A percentile compares a stretch with the other conserved stretches of the same genome.
These are phyloP conservation scores for Annulohypoxylon moriforme DNA, from an alignment of 495 filamentous ascomycete genomes.

Conservation along the genomic window DNA sequence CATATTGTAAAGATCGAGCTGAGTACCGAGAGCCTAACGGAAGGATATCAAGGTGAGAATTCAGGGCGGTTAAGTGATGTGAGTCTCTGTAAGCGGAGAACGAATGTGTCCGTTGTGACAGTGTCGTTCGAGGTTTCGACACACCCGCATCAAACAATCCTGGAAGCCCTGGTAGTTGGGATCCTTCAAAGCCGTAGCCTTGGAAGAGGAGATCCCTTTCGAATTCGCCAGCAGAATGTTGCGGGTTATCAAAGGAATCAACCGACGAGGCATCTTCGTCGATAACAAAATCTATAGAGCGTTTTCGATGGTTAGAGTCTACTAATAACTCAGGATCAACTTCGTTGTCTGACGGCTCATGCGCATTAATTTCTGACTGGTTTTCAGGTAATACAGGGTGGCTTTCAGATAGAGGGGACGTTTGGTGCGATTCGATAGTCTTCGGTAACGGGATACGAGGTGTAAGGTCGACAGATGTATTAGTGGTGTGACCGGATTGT, in stretches of 20 bases:
- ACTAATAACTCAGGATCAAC: constrained; percentile 27
- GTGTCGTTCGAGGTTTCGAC: constrained; percentile 4
- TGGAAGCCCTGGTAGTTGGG: constrained; percentile 55
- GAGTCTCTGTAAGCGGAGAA: neutral
- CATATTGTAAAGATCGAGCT: constrained; percentile 16
- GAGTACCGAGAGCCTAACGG: constrained; percentile 17
- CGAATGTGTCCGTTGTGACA: constrained; percentile 10
- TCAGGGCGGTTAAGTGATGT: constrained; percentile 3
- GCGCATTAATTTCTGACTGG: neutral
- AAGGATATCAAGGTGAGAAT: constrained; percentile 9
- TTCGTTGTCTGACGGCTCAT: constrained; percentile 5
- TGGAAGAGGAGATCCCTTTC: constrained; percentile 60
- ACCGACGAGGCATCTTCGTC: constrained; percentile 49
- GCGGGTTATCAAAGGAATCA: constrained; percentile 49
- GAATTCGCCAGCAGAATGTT: constrained; percentile 49
- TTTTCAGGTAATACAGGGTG: neutral
- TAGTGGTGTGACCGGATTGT: constrained; percentile 55
- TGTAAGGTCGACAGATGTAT: constrained; percentile 56
- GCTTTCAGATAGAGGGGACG: neutral
- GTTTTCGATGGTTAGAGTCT: constrained; percentile 9
- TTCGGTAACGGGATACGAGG: constrained; percentile 19
- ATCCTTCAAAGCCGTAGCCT: constrained; percentile 51
- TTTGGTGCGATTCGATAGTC: neutral
- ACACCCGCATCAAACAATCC: constrained; percentile 45
- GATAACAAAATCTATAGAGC: constrained; percentile 47